Evolutionary conservation across 1,139 yeast genomes (phyloP).

Genomic region (Lodderomyces metapsilosis): DNA sequence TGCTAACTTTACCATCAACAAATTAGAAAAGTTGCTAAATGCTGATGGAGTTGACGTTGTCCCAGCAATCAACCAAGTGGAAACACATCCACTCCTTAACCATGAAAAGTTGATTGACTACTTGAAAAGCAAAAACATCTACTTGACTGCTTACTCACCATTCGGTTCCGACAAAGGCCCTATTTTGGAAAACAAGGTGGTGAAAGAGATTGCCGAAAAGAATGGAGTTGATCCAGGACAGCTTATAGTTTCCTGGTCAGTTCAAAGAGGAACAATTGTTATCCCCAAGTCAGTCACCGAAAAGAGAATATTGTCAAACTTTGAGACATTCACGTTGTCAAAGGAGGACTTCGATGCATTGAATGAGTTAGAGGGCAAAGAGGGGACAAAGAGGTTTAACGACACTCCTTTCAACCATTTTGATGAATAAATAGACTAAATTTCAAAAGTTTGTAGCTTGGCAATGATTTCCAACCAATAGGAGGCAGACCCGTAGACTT

Average conservation of each 20-base stretch:
- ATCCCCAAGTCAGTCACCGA: constrained; percentile 52
- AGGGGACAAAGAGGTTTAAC: constrained; percentile 30
- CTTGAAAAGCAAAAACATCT: constrained; percentile 43
- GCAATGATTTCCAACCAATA: no score
- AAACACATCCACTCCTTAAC: constrained; percentile 58
- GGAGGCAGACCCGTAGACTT: no score
- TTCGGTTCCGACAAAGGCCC: constrained; percentile 58
- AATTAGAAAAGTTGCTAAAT: constrained; percentile 44
- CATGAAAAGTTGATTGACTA: constrained; percentile 47
- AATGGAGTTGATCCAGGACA: constrained; percentile 42
- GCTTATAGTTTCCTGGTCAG: constrained; percentile 52
- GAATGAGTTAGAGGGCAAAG: constrained; percentile 26
- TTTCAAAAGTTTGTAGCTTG: no score
- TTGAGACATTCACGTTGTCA: constrained; percentile 27
- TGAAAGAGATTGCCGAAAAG: constrained; percentile 43
- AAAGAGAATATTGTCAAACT: constrained; percentile 31
- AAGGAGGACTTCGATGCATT: constrained; percentile 34
- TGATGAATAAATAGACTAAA: constrained; percentile 15
- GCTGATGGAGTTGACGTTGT: constrained; percentile 41
- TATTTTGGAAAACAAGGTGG: constrained; percentile 35
- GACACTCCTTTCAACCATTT: constrained; percentile 25
- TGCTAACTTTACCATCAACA: constrained; percentile 51
- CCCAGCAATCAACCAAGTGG: constrained; percentile 59
- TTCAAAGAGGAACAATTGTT: constrained; percentile 50
- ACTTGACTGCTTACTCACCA: constrained; percentile 58